Base-by-base conservation (phyloP, 2,329 filamentous ascomycete species). In the Penicillium sp. region DNA sequence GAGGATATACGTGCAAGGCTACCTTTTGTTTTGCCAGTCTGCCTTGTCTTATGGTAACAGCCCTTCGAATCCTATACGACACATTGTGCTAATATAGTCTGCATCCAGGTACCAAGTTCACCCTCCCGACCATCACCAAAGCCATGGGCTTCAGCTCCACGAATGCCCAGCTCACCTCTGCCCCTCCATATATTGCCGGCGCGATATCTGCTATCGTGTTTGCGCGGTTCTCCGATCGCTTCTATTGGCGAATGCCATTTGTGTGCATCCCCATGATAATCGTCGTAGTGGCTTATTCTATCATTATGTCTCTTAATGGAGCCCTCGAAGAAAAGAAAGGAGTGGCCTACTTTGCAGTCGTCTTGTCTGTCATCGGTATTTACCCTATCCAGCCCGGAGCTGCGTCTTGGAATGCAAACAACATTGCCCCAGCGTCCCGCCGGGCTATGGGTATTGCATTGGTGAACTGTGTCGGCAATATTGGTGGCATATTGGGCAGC, bases 71-170 rank as follows among this genome's bases (percentile, higher is more conserved):
- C 43, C 59, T 59, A 4, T 45, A 64, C 54, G 64, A 29, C 3
- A 13, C 21, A 37, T 2, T 29, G 17, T 3, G 6, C 64, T 68
- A 66, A 23, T 67, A 72, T n/a, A 64, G 2, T 67, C 61, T 31
- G 62, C 70, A 0, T 62, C 70, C 70, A 64, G 72, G 71, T 15
- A 73, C 71, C 12, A 75, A 73, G 13, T 70, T 75, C 35, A 73
- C 73, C 21, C 62, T 74, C 1, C 74, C 74, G 0, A 72, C 69
- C 3, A 76, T 77, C 29, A 76, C 75, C 40, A 71, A 71, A 49
- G 68, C 70, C 15, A 65, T 77, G 59, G 74, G 74, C 4, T 77
- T 73, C 57, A 67, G 50, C 15, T 64, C 67, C 0, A 71, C 73
- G 0, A 71, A 67, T 4, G 73, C 74, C 12, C 74, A 77, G 41